Conservation (phyloP, 176 grass and related monocot species). For the Saccharum officinarum region DNA sequence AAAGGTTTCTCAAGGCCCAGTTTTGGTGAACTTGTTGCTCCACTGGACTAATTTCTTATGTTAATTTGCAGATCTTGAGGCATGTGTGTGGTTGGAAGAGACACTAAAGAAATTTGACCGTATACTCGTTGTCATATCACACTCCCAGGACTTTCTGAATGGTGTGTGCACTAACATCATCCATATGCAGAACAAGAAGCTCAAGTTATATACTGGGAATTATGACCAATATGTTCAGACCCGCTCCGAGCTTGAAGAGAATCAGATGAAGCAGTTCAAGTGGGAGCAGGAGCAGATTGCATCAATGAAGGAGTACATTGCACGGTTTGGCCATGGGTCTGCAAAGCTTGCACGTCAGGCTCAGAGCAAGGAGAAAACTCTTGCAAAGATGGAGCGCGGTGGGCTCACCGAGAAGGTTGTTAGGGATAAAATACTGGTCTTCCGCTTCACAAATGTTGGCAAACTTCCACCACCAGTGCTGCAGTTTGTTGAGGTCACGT, state of each 20-base stretch:
- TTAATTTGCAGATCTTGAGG: slow-evolving; percentile 77
- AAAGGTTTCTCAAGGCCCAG: neutral
- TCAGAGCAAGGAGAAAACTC: slow-evolving; percentile 95
- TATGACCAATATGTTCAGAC: slow-evolving; percentile 94
- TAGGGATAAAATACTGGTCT: slow-evolving; percentile 69
- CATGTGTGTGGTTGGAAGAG: slow-evolving; percentile 95
- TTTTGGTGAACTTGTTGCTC: neutral
- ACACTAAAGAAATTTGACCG: slow-evolving; percentile 81
- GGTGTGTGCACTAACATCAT: slow-evolving; percentile 95
- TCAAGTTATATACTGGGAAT: slow-evolving; percentile 90
- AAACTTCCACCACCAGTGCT: slow-evolving; percentile 92
- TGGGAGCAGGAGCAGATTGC: slow-evolving; percentile 99
- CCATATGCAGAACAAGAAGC: slow-evolving; percentile 93
- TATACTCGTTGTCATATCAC: slow-evolving; percentile 85
- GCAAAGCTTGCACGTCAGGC: slow-evolving; percentile 96
- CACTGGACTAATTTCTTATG: neutral
- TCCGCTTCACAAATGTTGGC: slow-evolving; percentile 85
- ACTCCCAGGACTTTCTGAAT: slow-evolving; percentile 93
- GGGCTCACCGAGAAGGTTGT: slow-evolving; percentile 82
- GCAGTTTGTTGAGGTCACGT: slow-evolving; percentile 84
- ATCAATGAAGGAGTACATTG: slow-evolving; percentile 97
- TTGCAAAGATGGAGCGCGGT: slow-evolving; percentile 96
- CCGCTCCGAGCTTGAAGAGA: slow-evolving; percentile 84
- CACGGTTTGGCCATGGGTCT: slow-evolving; percentile 94
- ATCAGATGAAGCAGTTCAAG: slow-evolving; percentile 97